Evolutionary conservation across 805 yeast species (phyloP).

Genomic region (Nakazawaea populi): DNA sequence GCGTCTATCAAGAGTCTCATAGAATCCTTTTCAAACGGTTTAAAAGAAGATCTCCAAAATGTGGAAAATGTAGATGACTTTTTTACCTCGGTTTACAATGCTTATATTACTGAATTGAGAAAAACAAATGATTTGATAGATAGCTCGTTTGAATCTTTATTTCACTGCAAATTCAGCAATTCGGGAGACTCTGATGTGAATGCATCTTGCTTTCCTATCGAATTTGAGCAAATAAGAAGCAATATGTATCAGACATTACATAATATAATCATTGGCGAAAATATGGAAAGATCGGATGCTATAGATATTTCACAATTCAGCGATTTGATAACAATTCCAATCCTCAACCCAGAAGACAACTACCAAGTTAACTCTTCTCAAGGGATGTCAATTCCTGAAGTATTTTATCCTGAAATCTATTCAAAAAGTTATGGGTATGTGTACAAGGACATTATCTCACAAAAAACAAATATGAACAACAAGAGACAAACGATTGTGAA

Average conservation of each 20-base stretch:
- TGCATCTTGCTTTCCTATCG: conserved; percentile 25
- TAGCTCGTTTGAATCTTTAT: background rate
- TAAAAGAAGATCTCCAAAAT: conserved; percentile 16
- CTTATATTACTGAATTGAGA: conserved; percentile 9
- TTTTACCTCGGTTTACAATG: conserved; percentile 14
- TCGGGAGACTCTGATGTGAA: conserved; percentile 13
- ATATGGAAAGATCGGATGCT: conserved; percentile 17
- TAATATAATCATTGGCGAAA: conserved; percentile 24
- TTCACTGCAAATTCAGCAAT: conserved; percentile 8
- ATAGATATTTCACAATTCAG: conserved; percentile 20
- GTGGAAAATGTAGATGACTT: conserved; percentile 11
- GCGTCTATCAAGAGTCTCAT: conserved; percentile 29
- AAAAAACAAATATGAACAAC: conserved; percentile 3
- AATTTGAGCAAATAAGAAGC: conserved; percentile 21
- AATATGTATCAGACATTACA: conserved; percentile 29
- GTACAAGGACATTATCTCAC: conserved; percentile 5
- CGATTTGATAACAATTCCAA: conserved; percentile 28
- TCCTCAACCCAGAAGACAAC: conserved; percentile 23
- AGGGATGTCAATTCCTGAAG: conserved; percentile 24
- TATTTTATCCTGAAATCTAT: conserved; percentile 35
- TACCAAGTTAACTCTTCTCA: conserved; percentile 14
- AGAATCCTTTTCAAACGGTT: conserved; percentile 21
- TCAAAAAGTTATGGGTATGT: conserved; percentile 19
- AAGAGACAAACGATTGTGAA: conserved; percentile 15
- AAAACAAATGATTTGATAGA: conserved; percentile 4